Base-by-base conservation (phyloP, 768 basidiomycete genomes). In the Lactarius hengduanensis region DNA sequence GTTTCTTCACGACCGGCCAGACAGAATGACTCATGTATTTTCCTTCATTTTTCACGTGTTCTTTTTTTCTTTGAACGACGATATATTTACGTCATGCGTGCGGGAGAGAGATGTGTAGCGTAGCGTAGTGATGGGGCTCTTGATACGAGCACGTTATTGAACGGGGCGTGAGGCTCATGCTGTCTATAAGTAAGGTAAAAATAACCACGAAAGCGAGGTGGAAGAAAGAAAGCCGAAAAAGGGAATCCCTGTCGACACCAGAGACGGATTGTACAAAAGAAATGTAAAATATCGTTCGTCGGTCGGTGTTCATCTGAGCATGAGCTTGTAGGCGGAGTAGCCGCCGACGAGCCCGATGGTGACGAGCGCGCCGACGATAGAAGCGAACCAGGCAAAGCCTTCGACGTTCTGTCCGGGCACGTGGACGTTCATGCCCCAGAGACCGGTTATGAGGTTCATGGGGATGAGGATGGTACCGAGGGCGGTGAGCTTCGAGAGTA, bases 351-450 rank as follows among this genome's bases (percentile, higher is more conserved):
- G 67, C 10, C 94, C 96, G 75, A 98, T 92, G 0, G 86, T 87
- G 2, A 86, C 85, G 0, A 98, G 83, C 40, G 80, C 82, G 0
- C 87, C 91, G 16, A 98, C 87, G 70, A 98, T 97, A 18, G 90
- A 86, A 45, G 84, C 78, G 75, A 98, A 98, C 94, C 94, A 95
- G n/a, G 79, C 78, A 71, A 86, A 91, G 1, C 83, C 83, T 77
- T 82, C 61, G 11, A 83, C 76, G 59, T 84, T 86, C 73, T 97
- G 83, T 0, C 95, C 95, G 0, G 97, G 97, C 1, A 99, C 97
- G 70, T 91, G 91, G 0, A 98, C 96, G 80, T 98, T 99, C 96
- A 98, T 98, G 15, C 96, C 96, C 95, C 94, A 96, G 16, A 97
- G 78, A 82, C 92, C 96, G 32, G 97, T 99, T 59, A 99, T 86